Evolutionary conservation across 495 filamentous ascomycete species (phyloP).

Genomic region (Cercophora samala): DNA sequence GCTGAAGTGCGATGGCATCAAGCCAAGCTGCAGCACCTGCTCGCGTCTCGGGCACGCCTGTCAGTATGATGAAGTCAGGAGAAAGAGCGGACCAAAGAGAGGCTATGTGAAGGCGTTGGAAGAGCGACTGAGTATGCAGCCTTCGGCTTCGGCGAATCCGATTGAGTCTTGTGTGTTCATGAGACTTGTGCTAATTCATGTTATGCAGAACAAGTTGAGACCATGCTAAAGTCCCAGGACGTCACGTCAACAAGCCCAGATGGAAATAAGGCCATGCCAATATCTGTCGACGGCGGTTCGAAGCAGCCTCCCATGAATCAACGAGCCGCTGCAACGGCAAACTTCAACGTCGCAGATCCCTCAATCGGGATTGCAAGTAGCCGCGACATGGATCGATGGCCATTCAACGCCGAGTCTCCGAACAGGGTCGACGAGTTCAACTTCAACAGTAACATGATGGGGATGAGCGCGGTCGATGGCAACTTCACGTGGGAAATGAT

Average conservation of each 20-base stretch:
- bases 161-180: conserved; percentile 13
- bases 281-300: conserved; percentile 32
- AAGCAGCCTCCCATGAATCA: conserved; percentile 28
- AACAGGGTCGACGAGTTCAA: conserved; percentile 48
- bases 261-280: conserved; percentile 31
- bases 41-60: conserved; percentile 84
- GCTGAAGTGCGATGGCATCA: conserved; percentile 71
- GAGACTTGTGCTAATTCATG: conserved; percentile 20
- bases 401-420: conserved; percentile 51
- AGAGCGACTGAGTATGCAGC: conserved; percentile 76
- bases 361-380: conserved; percentile 43
- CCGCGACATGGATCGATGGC: conserved; percentile 51
- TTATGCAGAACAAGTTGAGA: conserved; percentile 84
- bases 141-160: background rate
- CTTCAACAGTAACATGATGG: conserved; percentile 42
- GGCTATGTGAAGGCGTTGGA: conserved; percentile 98
- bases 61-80: conserved; percentile 91
- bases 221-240: conserved; percentile 74
- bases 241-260: conserved; percentile 36
- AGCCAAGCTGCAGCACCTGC: conserved; percentile 91
- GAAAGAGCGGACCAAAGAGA: conserved; percentile 96
- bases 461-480: conserved; percentile 44
- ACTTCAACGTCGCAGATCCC: conserved; percentile 47
- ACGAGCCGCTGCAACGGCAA: conserved; percentile 35
- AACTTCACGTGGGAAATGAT: conserved; percentile 88